Evolutionary conservation across 345 rosid genomes (phyloP), one percentile per base, ranked within the genome.

Genomic region (Citrus trifoliata): DNA sequence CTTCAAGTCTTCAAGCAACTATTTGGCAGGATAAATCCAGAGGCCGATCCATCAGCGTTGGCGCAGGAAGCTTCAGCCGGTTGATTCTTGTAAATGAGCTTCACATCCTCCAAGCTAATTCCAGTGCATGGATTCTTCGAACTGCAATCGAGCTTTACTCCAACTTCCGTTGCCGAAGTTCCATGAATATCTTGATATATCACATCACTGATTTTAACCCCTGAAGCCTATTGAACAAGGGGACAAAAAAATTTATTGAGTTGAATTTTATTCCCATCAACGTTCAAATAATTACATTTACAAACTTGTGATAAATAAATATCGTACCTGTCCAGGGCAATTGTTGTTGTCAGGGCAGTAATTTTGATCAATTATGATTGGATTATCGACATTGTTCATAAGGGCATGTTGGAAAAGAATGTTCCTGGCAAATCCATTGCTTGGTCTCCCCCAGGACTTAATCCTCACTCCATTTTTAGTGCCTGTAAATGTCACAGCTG

Each of bases 71-170:
- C 51, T 46, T 46, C 51, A 13, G 51, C 51, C 3, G 51, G 58
- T 18, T 53, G 77, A 67, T 79, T 81, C 35, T 55, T 59, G 80
- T 78, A 87, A 42, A 68, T 85, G 8, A 94, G 91, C 75, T 84
- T 87, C 19, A 92, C 92, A 24, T 92, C 82, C 0, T 85, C 61
- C 82, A 94, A 32, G 60, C 3, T 85, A 62, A 91, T 91, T 6
- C 84, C 84, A 0, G 86, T 80, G 82, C 97, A 94, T 33, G 97
- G 97, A 24, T 79, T 5, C 60, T 58, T 73, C 6, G 78, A 63
- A 80, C 98, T 94, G 35, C 98, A 94, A 67, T 91, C 94, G 30
- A 87, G 51, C 73, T 71, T 84, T 80, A 90, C 83, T 5, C 92
- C 98, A 13, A 92, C 89, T 71, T 86, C 81, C 0, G 51, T 88